These are phyloP conservation scores for Globisporangium sylvaticum DNA, from an alignment of 352 stramenopile genomes.

Conservation along the genomic window DNA sequence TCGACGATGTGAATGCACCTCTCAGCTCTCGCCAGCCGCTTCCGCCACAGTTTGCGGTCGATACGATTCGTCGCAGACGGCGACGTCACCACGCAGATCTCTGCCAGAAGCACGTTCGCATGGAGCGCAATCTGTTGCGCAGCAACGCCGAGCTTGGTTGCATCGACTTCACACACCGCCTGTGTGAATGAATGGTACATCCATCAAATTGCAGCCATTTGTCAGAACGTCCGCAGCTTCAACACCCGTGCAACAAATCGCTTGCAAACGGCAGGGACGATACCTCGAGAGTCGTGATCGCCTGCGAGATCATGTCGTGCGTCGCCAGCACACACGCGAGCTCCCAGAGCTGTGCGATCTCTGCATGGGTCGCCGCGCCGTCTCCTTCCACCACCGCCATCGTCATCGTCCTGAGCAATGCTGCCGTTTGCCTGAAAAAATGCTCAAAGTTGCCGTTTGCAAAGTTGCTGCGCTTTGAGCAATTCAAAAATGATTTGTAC, in stretches of 20 bases:
- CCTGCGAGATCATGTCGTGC: slow-evolving; percentile 36
- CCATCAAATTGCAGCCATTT: neutral
- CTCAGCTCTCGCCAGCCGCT: slow-evolving; percentile 44
- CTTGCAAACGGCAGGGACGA: slow-evolving; percentile 7
- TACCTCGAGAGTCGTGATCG: slow-evolving; percentile 51
- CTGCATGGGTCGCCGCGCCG: neutral
- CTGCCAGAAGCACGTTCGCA: slow-evolving; percentile 51
- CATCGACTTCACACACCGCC: slow-evolving; percentile 27
- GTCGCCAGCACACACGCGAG: slow-evolving; percentile 44
- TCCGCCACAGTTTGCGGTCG: slow-evolving; percentile 47
- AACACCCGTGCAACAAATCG: neutral
- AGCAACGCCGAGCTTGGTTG: slow-evolving; percentile 8
- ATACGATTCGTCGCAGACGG: slow-evolving; percentile 33
- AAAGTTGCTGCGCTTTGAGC: neutral
- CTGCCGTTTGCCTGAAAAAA: neutral
- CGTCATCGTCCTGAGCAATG: neutral
- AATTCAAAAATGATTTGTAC: neutral
- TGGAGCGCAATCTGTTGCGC: slow-evolving; percentile 24
- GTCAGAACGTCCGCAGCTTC: neutral
- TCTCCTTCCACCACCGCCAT: slow-evolving; percentile 1
- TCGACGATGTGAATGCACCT: slow-evolving; percentile 34
- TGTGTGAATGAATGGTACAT: slow-evolving; percentile 6
- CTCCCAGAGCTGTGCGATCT: slow-evolving; percentile 57
- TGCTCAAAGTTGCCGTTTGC: neutral
- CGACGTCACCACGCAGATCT: slow-evolving; percentile 46